Conservation (phyloP, 2,329 filamentous ascomycete genomes). For the Arthrobotrys megalospora region DNA sequence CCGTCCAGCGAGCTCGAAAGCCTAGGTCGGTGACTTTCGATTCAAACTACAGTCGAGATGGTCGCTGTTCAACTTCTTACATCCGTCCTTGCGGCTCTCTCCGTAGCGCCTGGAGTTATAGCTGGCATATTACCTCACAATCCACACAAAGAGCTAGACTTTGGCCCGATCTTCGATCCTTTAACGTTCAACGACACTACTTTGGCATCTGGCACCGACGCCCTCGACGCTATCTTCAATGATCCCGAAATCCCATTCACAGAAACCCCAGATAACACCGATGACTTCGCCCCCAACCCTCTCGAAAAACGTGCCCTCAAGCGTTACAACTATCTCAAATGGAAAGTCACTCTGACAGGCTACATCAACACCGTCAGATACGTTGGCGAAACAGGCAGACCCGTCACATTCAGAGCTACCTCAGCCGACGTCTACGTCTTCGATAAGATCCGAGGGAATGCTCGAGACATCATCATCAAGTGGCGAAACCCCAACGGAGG, state of each 20-base stretch:
- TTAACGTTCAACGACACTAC: conserved; percentile 13
- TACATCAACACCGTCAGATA: background rate
- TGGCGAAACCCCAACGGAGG: conserved; percentile 35
- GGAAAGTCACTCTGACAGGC: conserved; percentile 34
- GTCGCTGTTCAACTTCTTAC: conserved; percentile 1
- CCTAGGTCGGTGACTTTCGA: background rate
- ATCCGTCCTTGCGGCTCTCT: background rate
- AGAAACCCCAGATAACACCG: background rate
- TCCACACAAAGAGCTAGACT: background rate
- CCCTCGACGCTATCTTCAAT: conserved; percentile 20
- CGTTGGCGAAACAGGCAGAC: background rate
- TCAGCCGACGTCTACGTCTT: conserved; percentile 43
- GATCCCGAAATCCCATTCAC: conserved; percentile 34
- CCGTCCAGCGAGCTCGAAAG: background rate
- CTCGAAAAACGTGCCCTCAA: conserved; percentile 37
- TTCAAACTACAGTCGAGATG: background rate
- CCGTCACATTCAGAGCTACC: conserved; percentile 9
- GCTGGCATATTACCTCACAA: conserved; percentile 3
- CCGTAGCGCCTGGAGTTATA: conserved; percentile 1
- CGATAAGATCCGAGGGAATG: conserved; percentile 26
- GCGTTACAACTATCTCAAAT: conserved; percentile 35
- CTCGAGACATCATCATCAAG: conserved; percentile 13
- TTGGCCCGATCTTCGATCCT: conserved; percentile 10
- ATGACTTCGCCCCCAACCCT: background rate
- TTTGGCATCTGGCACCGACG: conserved; percentile 7